These are phyloP conservation scores for Carex myosuroides DNA, from an alignment of 176 grass and related monocot species.

Conservation along the genomic window DNA sequence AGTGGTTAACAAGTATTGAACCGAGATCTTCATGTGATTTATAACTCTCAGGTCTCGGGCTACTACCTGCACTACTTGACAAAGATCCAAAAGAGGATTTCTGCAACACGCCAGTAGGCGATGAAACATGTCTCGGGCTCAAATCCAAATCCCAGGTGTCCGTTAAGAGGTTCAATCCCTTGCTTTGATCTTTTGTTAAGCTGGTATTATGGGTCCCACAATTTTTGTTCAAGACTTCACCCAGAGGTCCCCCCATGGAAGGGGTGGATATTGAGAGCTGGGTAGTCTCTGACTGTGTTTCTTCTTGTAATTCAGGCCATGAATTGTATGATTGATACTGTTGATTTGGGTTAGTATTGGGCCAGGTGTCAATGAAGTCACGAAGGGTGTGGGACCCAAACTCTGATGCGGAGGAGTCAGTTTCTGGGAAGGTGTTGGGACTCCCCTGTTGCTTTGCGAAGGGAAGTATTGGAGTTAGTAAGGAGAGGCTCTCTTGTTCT, in stretches of 20 bases:
- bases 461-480: conserved; percentile 51
- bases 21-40: conserved; percentile 62
- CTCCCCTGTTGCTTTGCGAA: conserved; percentile 66
- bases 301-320: conserved; percentile 58
- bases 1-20: conserved; percentile 65
- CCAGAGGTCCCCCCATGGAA: conserved; percentile 65
- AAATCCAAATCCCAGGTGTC: conserved; percentile 67
- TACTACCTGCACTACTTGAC: conserved; percentile 80
- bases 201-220: background rate
- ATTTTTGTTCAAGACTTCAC: conserved; percentile 53
- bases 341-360: conserved; percentile 43
- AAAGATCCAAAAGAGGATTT: conserved; percentile 69
- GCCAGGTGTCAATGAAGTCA: conserved; percentile 53
- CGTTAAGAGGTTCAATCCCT: conserved; percentile 48
- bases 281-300: conserved; percentile 60
- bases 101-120: conserved; percentile 76
- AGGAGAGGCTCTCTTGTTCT: conserved; percentile 47
- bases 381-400: conserved; percentile 52
- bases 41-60: conserved; percentile 63
- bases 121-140: conserved; percentile 42
- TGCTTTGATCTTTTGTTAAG: conserved; percentile 23
- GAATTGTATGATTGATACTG: conserved; percentile 41
- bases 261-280: conserved; percentile 77
- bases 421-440: conserved; percentile 45
- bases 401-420: conserved; percentile 32